Percentiles rank a stretch among this genome's conserved stretches.
phyloP scores from a whole-genome alignment of 2,329 filamentous ascomycete genomes.

The Cephalotrichum gorgonifer region DNA sequence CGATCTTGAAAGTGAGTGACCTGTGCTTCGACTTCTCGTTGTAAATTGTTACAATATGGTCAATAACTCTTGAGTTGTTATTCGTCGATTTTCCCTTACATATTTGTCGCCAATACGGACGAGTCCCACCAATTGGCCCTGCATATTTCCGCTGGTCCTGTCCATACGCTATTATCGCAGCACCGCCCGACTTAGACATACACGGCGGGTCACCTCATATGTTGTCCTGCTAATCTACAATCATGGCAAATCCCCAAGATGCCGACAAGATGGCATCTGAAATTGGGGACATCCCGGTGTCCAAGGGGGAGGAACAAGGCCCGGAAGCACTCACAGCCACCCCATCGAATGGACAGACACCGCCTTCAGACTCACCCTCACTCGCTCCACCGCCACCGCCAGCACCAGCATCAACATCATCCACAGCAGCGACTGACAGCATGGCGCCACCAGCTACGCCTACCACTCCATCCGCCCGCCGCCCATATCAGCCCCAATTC shows the following conservation, averaged over 20 bases:
- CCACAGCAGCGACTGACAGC: background rate
- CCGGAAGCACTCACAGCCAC: background rate
- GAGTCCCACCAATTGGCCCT: too few species aligned
- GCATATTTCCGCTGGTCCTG: too few species aligned
- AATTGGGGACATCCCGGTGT: background rate
- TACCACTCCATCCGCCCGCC: background rate
- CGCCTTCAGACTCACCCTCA: background rate
- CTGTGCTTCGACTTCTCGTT: too few species aligned
- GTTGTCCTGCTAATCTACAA: too few species aligned
- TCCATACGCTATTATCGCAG: too few species aligned
- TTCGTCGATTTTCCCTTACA: too few species aligned
- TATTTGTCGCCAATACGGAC: too few species aligned
- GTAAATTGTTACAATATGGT: too few species aligned
- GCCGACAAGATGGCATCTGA: background rate
- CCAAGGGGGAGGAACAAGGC: background rate
- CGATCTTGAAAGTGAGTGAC: background rate
- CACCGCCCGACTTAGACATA: too few species aligned
- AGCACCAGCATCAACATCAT: background rate
- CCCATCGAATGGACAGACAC: background rate
- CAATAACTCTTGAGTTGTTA: too few species aligned
- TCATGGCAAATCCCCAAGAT: background rate
- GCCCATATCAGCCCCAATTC: conserved; percentile 20
- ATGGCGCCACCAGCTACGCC: background rate
- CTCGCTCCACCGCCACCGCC: background rate
- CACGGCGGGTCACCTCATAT: too few species aligned